Conservation (phyloP, 768 basidiomycete species). For the Podaxis pistillaris region DNA sequence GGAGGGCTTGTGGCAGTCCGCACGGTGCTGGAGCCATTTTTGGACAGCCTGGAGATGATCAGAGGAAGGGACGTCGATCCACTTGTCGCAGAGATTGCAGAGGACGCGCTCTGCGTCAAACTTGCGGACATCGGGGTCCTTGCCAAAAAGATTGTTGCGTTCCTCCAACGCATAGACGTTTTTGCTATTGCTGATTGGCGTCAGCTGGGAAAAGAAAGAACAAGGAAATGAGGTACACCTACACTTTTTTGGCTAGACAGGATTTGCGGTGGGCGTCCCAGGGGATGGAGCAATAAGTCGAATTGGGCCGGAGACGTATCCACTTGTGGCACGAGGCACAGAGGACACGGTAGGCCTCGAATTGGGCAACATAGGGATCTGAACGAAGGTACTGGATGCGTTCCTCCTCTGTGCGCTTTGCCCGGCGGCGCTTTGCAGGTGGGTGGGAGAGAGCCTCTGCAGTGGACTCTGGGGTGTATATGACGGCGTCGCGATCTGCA, state of each 20-base stretch:
- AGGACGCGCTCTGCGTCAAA: slow-evolving; percentile 72
- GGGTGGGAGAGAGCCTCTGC: slow-evolving; percentile 44
- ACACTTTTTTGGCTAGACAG: slow-evolving; percentile 79
- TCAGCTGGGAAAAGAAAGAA: slow-evolving; percentile 19
- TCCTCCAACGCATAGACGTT: slow-evolving; percentile 61
- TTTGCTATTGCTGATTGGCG: slow-evolving; percentile 37
- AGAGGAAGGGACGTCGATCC: slow-evolving; percentile 60
- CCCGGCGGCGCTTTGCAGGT: slow-evolving; percentile 62
- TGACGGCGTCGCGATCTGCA: slow-evolving; percentile 24
- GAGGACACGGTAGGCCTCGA: slow-evolving; percentile 77
- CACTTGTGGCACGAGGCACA: slow-evolving; percentile 83
- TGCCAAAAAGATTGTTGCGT: slow-evolving; percentile 53
- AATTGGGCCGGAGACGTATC: slow-evolving; percentile 84
- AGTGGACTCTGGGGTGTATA: slow-evolving; percentile 41
- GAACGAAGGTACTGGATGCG: slow-evolving; percentile 67
- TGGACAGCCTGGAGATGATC: slow-evolving; percentile 63
- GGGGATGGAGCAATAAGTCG: slow-evolving; percentile 84
- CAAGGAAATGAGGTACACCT: slow-evolving; percentile 26
- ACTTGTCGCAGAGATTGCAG: slow-evolving; percentile 66
- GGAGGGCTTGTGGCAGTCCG: slow-evolving; percentile 44
- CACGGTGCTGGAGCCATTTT: slow-evolving; percentile 63
- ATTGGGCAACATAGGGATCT: slow-evolving; percentile 78
- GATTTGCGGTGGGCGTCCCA: slow-evolving; percentile 87
- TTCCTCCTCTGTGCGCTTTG: slow-evolving; percentile 76
- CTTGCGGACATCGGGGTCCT: slow-evolving; percentile 71